Evolutionary conservation across 2,329 filamentous ascomycete species (phyloP).

Genomic region (Calonectria pteridis): DNA sequence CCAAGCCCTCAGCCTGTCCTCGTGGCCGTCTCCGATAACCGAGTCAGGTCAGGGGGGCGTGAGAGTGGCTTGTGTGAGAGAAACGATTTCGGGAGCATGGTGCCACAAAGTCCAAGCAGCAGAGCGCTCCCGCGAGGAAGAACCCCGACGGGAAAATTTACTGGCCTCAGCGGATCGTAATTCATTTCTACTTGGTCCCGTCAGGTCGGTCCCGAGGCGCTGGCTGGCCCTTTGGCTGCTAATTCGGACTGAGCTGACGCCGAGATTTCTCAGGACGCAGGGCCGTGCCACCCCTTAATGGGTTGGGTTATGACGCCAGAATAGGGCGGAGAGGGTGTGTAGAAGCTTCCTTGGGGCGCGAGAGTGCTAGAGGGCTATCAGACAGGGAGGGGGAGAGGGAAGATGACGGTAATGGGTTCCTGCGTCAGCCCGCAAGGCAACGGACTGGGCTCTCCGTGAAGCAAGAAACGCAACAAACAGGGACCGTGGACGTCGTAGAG

Average conservation of each 20-base stretch:
- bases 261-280: background rate
- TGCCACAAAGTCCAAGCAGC: background rate
- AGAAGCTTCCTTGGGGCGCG: background rate
- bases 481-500: background rate
- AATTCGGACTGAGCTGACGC: background rate
- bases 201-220: constrained; percentile 1
- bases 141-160: background rate
- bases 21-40: background rate
- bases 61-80: background rate
- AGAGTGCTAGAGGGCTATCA: background rate
- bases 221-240: background rate
- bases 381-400: background rate
- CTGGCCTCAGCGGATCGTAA: background rate
- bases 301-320: constrained; percentile 2
- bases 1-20: background rate
- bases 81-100: constrained; percentile 1
- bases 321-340: background rate
- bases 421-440: constrained; percentile 11
- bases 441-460: background rate
- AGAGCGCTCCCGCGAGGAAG: background rate
- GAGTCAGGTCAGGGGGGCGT: constrained; percentile 6
- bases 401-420: constrained; percentile 11
- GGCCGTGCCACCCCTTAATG: background rate
- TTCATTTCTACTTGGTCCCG: background rate
- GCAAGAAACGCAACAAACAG: background rate